Evolutionary conservation across 1,139 yeast species (phyloP), one percentile per base, ranked within the genome.

Genomic region (Kazachstania sp.): DNA sequence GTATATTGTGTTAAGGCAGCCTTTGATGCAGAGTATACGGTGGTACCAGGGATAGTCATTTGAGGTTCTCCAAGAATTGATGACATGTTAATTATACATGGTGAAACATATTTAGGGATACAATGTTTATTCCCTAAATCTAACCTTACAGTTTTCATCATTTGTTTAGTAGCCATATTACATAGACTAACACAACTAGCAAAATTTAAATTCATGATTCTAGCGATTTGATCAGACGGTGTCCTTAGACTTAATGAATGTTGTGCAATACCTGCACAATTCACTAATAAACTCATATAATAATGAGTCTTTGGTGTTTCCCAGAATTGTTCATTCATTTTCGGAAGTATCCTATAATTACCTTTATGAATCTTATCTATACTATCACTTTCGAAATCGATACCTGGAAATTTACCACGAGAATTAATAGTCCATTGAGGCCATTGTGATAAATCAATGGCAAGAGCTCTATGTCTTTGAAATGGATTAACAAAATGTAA

Each of bases 241-340:
- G 82, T 74, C 29, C 72, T 62, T 13, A 77, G 58, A 8, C 86
- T 66, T 18, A 88, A 66, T 0, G 75, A 67, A 37, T 75, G 71
- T 56, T 84, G 92, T 1, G 95, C 72, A 2, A 83, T 59, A 0
- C 97, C 97, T 0, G 96, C 96, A 65, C 92, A 80, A 59, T 88
- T 87, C 31, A 88, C 73, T 31, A 87, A 66, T 20, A 58, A 36
- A 18, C 55, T 54, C 9, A 57, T 37, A 20, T 54, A 53, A 38
- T 56, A 54, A 7, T 39, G 39, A 7, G 43, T 28, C 12, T 35
- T 39, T 13, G 47, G 44, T 4, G 41, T 28, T 1, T 35, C 38
- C 39, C 43, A 32, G 15, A 19, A 13, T 19, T 18, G 35, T 16
- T 30, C 36, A n/a, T 30, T 29, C 11, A 16, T n/a, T 5, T 20